Base-by-base conservation (phyloP, 192 early-diverging fungal genomes). In the Mortierella hygrophila region DNA sequence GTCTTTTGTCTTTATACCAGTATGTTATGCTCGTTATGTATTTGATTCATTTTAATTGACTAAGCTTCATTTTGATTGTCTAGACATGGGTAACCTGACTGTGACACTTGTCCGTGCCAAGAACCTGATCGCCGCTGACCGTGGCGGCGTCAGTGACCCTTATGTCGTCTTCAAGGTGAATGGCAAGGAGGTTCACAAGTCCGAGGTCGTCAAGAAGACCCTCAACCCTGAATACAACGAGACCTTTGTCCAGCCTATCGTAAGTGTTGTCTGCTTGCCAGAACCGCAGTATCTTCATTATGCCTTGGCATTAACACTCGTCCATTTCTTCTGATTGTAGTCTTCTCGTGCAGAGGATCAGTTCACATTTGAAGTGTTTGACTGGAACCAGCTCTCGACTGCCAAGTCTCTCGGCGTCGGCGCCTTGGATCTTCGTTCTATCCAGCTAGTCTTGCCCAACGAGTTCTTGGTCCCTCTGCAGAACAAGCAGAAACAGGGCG, bases 321-420 rank as follows among this genome's bases (percentile, higher is more conserved):
- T 37, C 8, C n/a, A 41, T 29, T 26, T 40, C 40, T 63, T 38
- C 26, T 63, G 68, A 20, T 29, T 82, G 20, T 82, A 89, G 76
- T 26, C 72, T 16, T 87, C 89, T 20, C 90, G 95, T 60, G 90
- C 81, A 6, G 89, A 88, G 68, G 86, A 94, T 18, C 84, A 89
- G 55, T 88, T 96, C 78, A 78, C 83, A 41, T 90, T 95, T 21
- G 92, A 94, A 49, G 89, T 95, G 15, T 97, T 88, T 78, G 96
- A 97, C 86, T 97, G 95, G 95, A 94, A 97, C 76, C 92, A 94
- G 88, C 83, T 97, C 49, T 91, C 91, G 63, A 89, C 91, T 26
- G 89, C 93, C 77, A 92, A 90, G 52, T 89, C 90, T 57, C 86
- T 97, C 10, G 95, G 93, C 70, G 69, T 76, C 6, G 88, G 85